Conservation (phyloP, 768 basidiomycete genomes). For the Tephrocybe sp. region DNA sequence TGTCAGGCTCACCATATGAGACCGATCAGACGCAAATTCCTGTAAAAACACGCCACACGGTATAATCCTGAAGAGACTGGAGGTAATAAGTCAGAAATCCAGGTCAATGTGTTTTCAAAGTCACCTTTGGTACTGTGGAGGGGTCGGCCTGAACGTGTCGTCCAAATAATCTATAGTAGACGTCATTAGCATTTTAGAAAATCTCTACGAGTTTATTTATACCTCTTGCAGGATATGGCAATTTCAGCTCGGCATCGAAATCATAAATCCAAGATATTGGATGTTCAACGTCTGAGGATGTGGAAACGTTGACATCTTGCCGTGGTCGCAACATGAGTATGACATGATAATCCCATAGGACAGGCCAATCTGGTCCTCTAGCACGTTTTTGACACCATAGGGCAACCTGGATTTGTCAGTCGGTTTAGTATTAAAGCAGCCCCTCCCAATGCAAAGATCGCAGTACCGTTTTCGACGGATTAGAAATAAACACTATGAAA, state of each 20-base stretch:
- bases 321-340: constrained; percentile 49
- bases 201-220: constrained; percentile 12
- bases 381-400: constrained; percentile 59
- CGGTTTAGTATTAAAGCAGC: not conserved
- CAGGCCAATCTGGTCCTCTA: constrained; percentile 27
- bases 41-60: constrained; percentile 47
- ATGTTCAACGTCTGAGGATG: not conserved
- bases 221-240: constrained; percentile 55
- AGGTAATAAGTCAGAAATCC: not conserved
- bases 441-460: not conserved
- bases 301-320: not conserved
- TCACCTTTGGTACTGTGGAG: constrained; percentile 41
- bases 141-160: constrained; percentile 39
- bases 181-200: not conserved
- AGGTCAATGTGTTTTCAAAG: not conserved
- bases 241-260: constrained; percentile 51
- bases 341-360: constrained; percentile 80
- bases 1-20: constrained; percentile 58
- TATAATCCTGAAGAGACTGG: constrained; percentile 62
- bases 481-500: constrained; percentile 65
- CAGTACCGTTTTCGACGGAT: constrained; percentile 50
- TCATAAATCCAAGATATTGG: constrained; percentile 59
- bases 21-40: constrained; percentile 71
- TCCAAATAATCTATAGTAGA: constrained; percentile 40
- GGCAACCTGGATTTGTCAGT: constrained; percentile 45